Conservation (phyloP, 2,329 filamentous ascomycete genomes). For the Aspergillus sclerotialis region DNA sequence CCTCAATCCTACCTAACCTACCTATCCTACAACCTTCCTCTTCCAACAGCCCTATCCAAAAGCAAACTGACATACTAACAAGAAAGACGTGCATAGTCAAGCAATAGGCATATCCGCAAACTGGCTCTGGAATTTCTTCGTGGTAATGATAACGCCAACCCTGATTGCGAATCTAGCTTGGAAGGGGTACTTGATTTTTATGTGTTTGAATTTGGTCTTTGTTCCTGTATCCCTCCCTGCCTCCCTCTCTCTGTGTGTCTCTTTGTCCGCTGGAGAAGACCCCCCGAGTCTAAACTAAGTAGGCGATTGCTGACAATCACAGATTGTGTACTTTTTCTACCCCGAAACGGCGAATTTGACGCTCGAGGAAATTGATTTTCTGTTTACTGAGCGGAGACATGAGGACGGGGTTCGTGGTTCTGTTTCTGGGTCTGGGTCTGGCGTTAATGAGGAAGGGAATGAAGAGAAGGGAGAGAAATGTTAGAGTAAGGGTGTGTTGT, state of each 20-base stretch:
- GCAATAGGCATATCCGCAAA: constrained; percentile 4
- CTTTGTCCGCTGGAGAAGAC: background rate
- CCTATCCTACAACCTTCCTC: background rate
- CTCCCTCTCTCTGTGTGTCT: background rate
- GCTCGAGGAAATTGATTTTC: constrained; percentile 38
- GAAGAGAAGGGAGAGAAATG: no score
- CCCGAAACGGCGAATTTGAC: constrained; percentile 37
- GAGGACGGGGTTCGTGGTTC: no score
- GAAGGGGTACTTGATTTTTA: constrained; percentile 32
- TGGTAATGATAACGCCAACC: constrained; percentile 29
- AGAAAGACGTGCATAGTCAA: no score
- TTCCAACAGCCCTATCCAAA: background rate
- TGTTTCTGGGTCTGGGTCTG: no score
- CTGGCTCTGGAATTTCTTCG: constrained; percentile 36
- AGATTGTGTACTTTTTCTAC: constrained; percentile 40
- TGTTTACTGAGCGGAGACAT: constrained; percentile 28
- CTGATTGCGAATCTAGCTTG: constrained; percentile 26
- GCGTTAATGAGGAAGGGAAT: no score
- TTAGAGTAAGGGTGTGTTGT: no score
- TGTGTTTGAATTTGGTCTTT: constrained; percentile 27
- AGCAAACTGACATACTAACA: no score
- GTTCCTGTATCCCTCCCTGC: constrained; percentile 14
- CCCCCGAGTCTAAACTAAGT: no score
- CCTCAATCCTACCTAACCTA: background rate
- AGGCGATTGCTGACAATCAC: background rate